Percentiles rank a stretch among this genome's conserved stretches.
Conservation (phyloP, 441 rosid genomes). For the Theobroma grandiflorum region DNA sequence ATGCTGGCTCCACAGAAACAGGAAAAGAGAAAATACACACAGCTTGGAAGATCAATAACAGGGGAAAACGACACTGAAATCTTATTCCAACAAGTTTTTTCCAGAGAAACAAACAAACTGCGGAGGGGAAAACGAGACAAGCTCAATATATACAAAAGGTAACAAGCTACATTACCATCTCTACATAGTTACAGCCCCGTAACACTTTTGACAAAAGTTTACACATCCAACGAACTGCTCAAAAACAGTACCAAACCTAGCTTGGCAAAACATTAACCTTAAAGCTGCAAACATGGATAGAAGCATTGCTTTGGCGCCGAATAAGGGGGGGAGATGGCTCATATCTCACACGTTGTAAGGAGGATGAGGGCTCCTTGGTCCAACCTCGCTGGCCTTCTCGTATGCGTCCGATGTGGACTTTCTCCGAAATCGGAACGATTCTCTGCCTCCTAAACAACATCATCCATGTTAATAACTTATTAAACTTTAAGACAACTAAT, state of each 20-base stretch:
- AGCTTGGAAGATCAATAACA: neutral
- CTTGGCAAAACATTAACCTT: neutral
- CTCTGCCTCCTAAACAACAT: conserved; percentile 61
- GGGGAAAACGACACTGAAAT: neutral
- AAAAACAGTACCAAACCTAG: conserved; percentile 6
- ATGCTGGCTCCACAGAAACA: neutral
- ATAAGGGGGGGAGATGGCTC: conserved; percentile 24
- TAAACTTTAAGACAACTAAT: neutral
- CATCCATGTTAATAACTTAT: neutral
- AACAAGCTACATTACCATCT: conserved; percentile 1
- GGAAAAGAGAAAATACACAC: neutral
- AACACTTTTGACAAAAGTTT: neutral
- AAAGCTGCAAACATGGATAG: neutral
- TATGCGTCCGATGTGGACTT: conserved; percentile 72
- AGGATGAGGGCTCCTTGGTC: conserved; percentile 82
- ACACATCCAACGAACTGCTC: conserved; percentile 7
- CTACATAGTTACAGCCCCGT: neutral
- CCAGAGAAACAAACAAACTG: neutral
- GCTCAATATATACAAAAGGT: conserved; percentile 4
- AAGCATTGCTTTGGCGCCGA: conserved; percentile 1
- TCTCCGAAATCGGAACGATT: conserved; percentile 78
- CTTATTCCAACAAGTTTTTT: conserved; percentile 15
- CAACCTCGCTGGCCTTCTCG: conserved; percentile 69
- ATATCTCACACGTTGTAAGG: conserved; percentile 83
- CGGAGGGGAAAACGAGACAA: neutral